These are phyloP conservation scores for Lentinula novae-zelandiae DNA, from an alignment of 1,284 basidiomycete genomes.

Conservation along the genomic window DNA sequence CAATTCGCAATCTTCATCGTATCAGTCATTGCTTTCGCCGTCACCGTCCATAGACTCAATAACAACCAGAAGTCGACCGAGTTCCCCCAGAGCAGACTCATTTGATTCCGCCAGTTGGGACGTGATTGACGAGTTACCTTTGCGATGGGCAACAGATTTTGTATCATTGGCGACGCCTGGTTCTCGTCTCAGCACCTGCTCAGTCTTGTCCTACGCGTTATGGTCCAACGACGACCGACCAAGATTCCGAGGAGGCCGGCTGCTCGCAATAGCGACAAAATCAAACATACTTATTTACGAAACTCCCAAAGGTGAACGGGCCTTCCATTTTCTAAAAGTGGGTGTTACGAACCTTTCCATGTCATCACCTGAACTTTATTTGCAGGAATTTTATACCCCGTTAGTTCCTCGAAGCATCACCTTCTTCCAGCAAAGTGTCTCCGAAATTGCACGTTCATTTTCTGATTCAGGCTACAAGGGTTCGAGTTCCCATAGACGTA, in stretches of 20 bases:
- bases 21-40: constrained; percentile 30
- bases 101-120: constrained; percentile 63
- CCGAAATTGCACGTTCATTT: constrained; percentile 44
- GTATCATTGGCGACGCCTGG: constrained; percentile 65
- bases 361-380: not conserved
- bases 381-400: constrained; percentile 78
- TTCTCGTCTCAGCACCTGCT: constrained; percentile 56
- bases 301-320: constrained; percentile 75
- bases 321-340: constrained; percentile 77
- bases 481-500: constrained; percentile 25
- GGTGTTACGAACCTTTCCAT: constrained; percentile 14
- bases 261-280: constrained; percentile 75
- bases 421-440: constrained; percentile 67
- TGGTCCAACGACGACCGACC: constrained; percentile 51
- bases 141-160: constrained; percentile 80
- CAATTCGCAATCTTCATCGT: constrained; percentile 27
- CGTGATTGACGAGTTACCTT: constrained; percentile 67
- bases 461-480: constrained; percentile 36
- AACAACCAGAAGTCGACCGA: constrained; percentile 17
- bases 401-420: constrained; percentile 54
- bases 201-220: constrained; percentile 63
- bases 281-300: constrained; percentile 71
- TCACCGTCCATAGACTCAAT: constrained; percentile 14
- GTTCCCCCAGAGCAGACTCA: constrained; percentile 27
- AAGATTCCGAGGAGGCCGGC: constrained; percentile 49